Conservation (phyloP, 768 basidiomycete species). For the Tephrocybe rancida region DNA sequence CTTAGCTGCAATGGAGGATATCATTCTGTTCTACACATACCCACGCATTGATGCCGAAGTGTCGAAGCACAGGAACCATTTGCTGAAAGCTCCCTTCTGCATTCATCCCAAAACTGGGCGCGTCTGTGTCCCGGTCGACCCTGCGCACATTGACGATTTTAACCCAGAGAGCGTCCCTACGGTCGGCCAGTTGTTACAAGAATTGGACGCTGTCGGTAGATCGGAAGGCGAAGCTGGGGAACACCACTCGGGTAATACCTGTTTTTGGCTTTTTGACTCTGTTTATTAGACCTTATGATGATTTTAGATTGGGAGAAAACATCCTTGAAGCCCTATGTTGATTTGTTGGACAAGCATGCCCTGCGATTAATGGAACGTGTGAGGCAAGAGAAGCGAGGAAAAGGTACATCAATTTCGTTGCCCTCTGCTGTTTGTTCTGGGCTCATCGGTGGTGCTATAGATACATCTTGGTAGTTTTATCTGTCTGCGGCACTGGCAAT, state of each 20-base stretch:
- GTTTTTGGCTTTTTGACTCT: neutral
- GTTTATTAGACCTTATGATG: neutral
- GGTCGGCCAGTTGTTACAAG: conserved; percentile 76
- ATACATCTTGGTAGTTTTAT: conserved; percentile 33
- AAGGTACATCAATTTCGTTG: conserved; percentile 28
- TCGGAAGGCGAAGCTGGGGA: conserved; percentile 35
- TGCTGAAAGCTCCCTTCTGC: conserved; percentile 97
- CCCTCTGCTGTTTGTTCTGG: neutral
- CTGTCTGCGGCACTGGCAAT: no score
- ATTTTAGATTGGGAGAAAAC: conserved; percentile 80
- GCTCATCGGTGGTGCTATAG: conserved; percentile 14
- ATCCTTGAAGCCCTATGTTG: conserved; percentile 85
- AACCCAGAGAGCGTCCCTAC: conserved; percentile 89
- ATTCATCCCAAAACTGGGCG: conserved; percentile 96
- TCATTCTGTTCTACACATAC: conserved; percentile 93
- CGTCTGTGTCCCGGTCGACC: conserved; percentile 92
- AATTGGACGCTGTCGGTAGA: conserved; percentile 58
- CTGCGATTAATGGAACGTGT: conserved; percentile 57
- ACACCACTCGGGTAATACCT: conserved; percentile 49
- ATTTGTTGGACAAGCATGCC: conserved; percentile 83
- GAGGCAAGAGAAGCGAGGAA: conserved; percentile 48
- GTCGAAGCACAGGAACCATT: conserved; percentile 95
- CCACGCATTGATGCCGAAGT: conserved; percentile 97
- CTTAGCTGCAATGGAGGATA: conserved; percentile 72
- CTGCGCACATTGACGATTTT: conserved; percentile 72